phyloP scores from a whole-genome alignment of 345 rosid genomes.

The Euphorbia lathyris region DNA sequence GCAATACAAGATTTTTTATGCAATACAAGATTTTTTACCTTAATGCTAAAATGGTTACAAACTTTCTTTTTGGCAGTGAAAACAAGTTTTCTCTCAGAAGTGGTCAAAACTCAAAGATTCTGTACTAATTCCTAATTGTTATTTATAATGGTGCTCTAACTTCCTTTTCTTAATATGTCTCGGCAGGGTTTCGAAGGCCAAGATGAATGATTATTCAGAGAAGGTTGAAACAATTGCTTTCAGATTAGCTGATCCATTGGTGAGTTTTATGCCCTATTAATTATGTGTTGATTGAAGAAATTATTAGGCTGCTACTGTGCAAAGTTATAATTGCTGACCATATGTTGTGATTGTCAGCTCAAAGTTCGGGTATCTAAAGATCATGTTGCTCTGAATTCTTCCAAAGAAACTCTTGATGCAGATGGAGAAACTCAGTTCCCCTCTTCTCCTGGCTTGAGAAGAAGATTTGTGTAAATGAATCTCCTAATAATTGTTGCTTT shows the following conservation, averaged over 20 bases:
- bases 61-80: background rate
- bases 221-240: conserved; percentile 76
- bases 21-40: too few relatives aligned
- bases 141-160: background rate
- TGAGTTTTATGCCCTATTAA: conserved; percentile 24
- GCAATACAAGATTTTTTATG: background rate
- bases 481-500: background rate
- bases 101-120: background rate
- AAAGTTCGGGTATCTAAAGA: conserved; percentile 36
- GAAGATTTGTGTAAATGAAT: conserved; percentile 65
- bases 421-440: conserved; percentile 44
- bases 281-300: background rate
- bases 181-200: conserved; percentile 63
- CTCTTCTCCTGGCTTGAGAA: conserved; percentile 67
- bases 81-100: background rate
- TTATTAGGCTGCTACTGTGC: background rate
- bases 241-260: conserved; percentile 45
- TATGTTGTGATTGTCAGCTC: conserved; percentile 34
- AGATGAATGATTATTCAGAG: conserved; percentile 72
- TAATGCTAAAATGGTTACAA: background rate
- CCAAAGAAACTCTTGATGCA: conserved; percentile 33
- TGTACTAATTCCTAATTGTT: background rate
- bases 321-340: background rate
- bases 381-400: conserved; percentile 30
- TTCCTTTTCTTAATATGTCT: conserved; percentile 16